A percentile compares a stretch with the other conserved stretches of the same genome.
phyloP scores from a whole-genome alignment of 352 stramenopile genomes.

The Phytophthora tentaculata region DNA sequence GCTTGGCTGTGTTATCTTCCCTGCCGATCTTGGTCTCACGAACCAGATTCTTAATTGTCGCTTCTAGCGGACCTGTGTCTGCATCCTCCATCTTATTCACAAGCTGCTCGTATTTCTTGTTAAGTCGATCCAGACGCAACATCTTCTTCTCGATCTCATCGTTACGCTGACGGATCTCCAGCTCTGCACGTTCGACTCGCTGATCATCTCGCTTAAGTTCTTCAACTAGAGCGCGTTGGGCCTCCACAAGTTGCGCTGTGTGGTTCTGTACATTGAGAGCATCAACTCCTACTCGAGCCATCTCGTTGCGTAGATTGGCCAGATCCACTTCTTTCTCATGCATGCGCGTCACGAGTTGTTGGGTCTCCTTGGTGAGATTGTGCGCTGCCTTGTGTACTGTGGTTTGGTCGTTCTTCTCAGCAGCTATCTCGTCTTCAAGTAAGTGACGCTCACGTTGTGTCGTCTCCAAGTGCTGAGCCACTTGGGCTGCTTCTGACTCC shows the following conservation, averaged over 20 bases:
- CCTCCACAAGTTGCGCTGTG: slow-evolving; percentile 87
- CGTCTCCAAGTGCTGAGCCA: slow-evolving; percentile 80
- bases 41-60: slow-evolving; percentile 92
- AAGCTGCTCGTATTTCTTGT: slow-evolving; percentile 95
- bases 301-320: slow-evolving; percentile 92
- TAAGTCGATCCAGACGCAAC: slow-evolving; percentile 91
- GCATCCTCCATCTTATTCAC: slow-evolving; percentile 90
- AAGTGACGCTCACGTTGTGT: slow-evolving; percentile 90
- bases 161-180: slow-evolving; percentile 94
- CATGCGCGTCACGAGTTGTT: slow-evolving; percentile 69
- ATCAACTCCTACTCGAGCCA: slow-evolving; percentile 92
- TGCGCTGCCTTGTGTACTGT: slow-evolving; percentile 92
- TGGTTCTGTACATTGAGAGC: slow-evolving; percentile 92
- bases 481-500: slow-evolving; percentile 67
- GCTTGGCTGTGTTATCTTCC: slow-evolving; percentile 72
- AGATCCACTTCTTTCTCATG: slow-evolving; percentile 92
- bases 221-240: slow-evolving; percentile 70
- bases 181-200: slow-evolving; percentile 91
- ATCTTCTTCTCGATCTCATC: slow-evolving; percentile 98
- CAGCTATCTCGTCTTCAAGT: slow-evolving; percentile 85
- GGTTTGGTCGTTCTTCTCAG: slow-evolving; percentile 86
- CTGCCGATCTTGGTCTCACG: slow-evolving; percentile 87
- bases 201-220: slow-evolving; percentile 92
- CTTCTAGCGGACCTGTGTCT: slow-evolving; percentile 93
- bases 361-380: slow-evolving; percentile 89